These are phyloP conservation scores for Coemansia sp. DNA, from an alignment of 192 early-diverging fungal genomes.

Conservation along the genomic window DNA sequence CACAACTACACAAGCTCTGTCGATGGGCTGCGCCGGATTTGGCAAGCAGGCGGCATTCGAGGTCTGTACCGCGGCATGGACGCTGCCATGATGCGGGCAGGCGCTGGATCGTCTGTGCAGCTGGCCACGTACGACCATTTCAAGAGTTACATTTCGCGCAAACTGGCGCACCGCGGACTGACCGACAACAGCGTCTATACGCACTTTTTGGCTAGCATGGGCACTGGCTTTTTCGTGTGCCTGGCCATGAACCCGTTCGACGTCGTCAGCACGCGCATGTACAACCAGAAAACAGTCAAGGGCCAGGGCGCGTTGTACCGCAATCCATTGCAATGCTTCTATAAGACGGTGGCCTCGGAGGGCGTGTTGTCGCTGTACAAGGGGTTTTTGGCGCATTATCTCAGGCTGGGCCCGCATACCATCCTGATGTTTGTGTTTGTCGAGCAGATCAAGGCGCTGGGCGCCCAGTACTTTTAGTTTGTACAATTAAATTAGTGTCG, in stretches of 20 bases:
- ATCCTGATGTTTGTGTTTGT: constrained; percentile 89
- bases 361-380: constrained; percentile 85
- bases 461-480: constrained; percentile 28
- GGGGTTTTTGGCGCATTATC: constrained; percentile 87
- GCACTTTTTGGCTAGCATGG: constrained; percentile 75
- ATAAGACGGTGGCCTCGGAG: constrained; percentile 81
- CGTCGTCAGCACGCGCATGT: constrained; percentile 92
- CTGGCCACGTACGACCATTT: constrained; percentile 85
- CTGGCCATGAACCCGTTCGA: constrained; percentile 97
- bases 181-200: constrained; percentile 62
- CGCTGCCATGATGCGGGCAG: constrained; percentile 86
- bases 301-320: constrained; percentile 73
- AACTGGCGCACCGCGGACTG: constrained; percentile 56
- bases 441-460: constrained; percentile 66
- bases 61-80: constrained; percentile 86
- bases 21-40: constrained; percentile 67
- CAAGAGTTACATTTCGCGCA: constrained; percentile 63
- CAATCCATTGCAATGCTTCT: constrained; percentile 78
- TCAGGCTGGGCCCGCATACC: constrained; percentile 92
- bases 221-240: constrained; percentile 83
- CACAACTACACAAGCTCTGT: constrained; percentile 76
- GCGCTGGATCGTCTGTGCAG: constrained; percentile 85
- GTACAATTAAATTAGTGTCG: constrained; percentile 1
- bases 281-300: constrained; percentile 75
- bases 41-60: constrained; percentile 66